A percentile compares a stretch with the other conserved stretches of the same genome.
Evolutionary conservation across 768 basidiomycete species (phyloP).

Genomic region (Mycena leptocephala): DNA sequence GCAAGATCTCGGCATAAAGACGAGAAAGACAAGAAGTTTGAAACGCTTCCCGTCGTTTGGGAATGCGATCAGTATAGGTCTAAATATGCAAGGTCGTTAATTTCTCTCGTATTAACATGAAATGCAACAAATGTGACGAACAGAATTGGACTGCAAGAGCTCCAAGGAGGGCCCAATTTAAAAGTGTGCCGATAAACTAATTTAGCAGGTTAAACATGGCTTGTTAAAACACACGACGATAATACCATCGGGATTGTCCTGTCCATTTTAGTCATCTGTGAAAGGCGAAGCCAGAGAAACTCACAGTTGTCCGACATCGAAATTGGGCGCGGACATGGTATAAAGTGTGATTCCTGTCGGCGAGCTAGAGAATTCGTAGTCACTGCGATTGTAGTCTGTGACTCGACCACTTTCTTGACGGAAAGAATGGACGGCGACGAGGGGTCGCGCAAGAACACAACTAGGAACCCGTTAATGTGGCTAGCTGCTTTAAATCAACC

Average conservation of each 20-base stretch:
- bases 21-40: conserved; percentile 34
- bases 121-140: neutral
- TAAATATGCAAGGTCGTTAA: neutral
- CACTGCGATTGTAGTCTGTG: neutral
- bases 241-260: conserved; percentile 16
- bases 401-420: neutral
- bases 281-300: neutral
- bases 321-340: neutral
- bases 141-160: conserved; percentile 25
- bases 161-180: conserved; percentile 31
- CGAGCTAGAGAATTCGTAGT: neutral
- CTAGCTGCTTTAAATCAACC: neutral
- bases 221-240: neutral
- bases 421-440: neutral
- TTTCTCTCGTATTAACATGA: neutral
- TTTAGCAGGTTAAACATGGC: neutral
- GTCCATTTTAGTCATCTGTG: neutral
- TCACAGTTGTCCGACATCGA: conserved; percentile 3
- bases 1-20: conserved; percentile 38
- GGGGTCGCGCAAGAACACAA: neutral
- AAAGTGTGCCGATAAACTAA: conserved; percentile 30
- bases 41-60: conserved; percentile 36
- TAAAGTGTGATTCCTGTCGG: neutral
- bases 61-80: conserved; percentile 53
- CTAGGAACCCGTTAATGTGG: neutral